Conservation (phyloP, 2,329 filamentous ascomycete genomes). For the Dothideomycetes sp. region DNA sequence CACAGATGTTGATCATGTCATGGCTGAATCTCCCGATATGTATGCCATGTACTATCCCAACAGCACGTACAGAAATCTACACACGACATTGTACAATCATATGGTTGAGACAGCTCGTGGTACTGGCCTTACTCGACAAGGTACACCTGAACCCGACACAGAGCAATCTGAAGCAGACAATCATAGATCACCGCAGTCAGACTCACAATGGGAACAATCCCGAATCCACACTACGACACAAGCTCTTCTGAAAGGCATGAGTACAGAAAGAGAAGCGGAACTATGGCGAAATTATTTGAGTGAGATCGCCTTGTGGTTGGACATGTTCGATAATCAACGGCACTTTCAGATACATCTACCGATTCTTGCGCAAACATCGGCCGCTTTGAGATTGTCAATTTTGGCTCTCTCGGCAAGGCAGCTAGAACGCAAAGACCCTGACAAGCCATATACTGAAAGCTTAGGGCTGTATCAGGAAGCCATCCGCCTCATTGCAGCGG, state of each 20-base stretch:
- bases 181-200: background rate
- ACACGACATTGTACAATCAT: slow-evolving; percentile 22
- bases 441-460: slow-evolving; percentile 39
- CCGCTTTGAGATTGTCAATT: slow-evolving; percentile 41
- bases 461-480: slow-evolving; percentile 46
- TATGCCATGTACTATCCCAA: slow-evolving; percentile 27
- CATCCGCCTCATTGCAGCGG: slow-evolving; percentile 36
- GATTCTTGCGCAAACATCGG: slow-evolving; percentile 38
- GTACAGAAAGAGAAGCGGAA: slow-evolving; percentile 22
- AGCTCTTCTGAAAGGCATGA: slow-evolving; percentile 21
- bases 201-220: background rate
- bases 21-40: slow-evolving; percentile 18
- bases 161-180: slow-evolving; percentile 2
- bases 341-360: slow-evolving; percentile 46
- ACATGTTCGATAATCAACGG: slow-evolving; percentile 47
- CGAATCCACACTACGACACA: slow-evolving; percentile 10
- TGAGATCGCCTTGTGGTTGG: slow-evolving; percentile 48
- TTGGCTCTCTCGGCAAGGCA: slow-evolving; percentile 47
- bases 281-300: slow-evolving; percentile 39
- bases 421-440: slow-evolving; percentile 42
- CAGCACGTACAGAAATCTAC: slow-evolving; percentile 25
- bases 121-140: slow-evolving; percentile 21
- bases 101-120: slow-evolving; percentile 26
- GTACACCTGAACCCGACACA: slow-evolving; percentile 19
- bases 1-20: slow-evolving; percentile 9